These are phyloP conservation scores for Linum lewisii DNA, from an alignment of 345 rosid species.

Conservation along the genomic window DNA sequence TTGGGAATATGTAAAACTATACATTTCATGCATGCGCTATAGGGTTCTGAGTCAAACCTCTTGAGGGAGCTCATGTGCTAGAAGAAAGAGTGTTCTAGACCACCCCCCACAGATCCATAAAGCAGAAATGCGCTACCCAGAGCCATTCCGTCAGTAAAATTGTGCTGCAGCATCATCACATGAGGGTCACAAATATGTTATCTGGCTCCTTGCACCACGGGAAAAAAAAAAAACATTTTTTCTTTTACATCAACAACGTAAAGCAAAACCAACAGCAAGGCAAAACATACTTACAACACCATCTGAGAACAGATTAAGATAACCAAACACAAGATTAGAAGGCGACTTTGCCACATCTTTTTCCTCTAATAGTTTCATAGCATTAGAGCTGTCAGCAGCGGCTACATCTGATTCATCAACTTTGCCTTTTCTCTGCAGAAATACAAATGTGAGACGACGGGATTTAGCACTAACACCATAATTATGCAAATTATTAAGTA, in stretches of 20 bases:
- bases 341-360: conserved; percentile 32
- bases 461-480: neutral
- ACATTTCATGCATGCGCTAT: neutral
- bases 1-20: too few species aligned
- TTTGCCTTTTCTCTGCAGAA: conserved; percentile 53
- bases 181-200: neutral
- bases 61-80: conserved; percentile 97
- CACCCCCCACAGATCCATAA: conserved; percentile 99
- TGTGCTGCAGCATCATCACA: conserved; percentile 56
- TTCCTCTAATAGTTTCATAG: conserved; percentile 22
- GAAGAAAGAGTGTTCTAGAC: conserved; percentile 97
- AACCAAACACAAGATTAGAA: conserved; percentile 86
- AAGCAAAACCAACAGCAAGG: neutral
- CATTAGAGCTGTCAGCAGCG: conserved; percentile 19
- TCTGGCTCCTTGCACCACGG: neutral
- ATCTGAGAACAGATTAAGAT: conserved; percentile 96
- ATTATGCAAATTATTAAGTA: too few species aligned
- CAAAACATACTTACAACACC: conserved; percentile 80
- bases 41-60: conserved; percentile 47
- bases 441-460: neutral
- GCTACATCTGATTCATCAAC: conserved; percentile 31
- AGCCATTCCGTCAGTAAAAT: conserved; percentile 97
- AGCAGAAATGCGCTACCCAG: conserved; percentile 95
- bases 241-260: neutral
- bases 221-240: neutral